Conservation (phyloP, 495 filamentous ascomycete genomes). For the Aspergillus haitiensis region DNA sequence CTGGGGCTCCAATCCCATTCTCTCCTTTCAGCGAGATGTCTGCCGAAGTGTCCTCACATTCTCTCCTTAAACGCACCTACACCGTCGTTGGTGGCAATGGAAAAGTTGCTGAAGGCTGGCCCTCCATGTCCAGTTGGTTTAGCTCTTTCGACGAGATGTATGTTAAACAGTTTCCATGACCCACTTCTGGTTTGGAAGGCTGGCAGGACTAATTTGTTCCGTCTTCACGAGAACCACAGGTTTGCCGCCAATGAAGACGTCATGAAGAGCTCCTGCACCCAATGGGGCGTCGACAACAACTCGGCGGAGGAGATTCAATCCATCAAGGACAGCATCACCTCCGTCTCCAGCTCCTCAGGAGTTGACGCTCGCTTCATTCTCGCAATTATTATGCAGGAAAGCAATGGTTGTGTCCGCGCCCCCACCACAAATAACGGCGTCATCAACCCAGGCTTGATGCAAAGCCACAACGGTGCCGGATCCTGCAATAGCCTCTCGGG, state of each 20-base stretch:
- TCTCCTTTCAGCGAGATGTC: slow-evolving; percentile 7
- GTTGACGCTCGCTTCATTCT: slow-evolving; percentile 60
- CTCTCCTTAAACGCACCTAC: slow-evolving; percentile 9
- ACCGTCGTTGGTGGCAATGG: slow-evolving; percentile 14
- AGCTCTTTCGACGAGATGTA: slow-evolving; percentile 11
- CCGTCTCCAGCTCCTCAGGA: slow-evolving; percentile 36
- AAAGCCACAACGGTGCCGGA: slow-evolving; percentile 48
- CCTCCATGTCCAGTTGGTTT: slow-evolving; percentile 2
- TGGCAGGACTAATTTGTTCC: background rate
- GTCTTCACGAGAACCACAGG: slow-evolving; percentile 24
- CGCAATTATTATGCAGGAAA: slow-evolving; percentile 59
- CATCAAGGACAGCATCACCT: slow-evolving; percentile 42
- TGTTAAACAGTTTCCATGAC: background rate
- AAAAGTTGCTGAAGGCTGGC: slow-evolving; percentile 10
- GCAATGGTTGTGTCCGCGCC: slow-evolving; percentile 57
- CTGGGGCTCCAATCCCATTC: slow-evolving; percentile 17
- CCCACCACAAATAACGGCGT: slow-evolving; percentile 47
- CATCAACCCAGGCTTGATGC: slow-evolving; percentile 58
- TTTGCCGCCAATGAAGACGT: slow-evolving; percentile 43
- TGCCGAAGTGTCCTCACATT: slow-evolving; percentile 6
- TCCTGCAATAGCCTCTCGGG: slow-evolving; percentile 43
- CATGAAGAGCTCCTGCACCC: slow-evolving; percentile 45
- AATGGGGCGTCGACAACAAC: slow-evolving; percentile 40
- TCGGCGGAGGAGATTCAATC: slow-evolving; percentile 40
- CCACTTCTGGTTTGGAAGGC: background rate